These are phyloP conservation scores for Aspergillus diversus DNA, from an alignment of 495 filamentous ascomycete genomes.

Conservation along the genomic window DNA sequence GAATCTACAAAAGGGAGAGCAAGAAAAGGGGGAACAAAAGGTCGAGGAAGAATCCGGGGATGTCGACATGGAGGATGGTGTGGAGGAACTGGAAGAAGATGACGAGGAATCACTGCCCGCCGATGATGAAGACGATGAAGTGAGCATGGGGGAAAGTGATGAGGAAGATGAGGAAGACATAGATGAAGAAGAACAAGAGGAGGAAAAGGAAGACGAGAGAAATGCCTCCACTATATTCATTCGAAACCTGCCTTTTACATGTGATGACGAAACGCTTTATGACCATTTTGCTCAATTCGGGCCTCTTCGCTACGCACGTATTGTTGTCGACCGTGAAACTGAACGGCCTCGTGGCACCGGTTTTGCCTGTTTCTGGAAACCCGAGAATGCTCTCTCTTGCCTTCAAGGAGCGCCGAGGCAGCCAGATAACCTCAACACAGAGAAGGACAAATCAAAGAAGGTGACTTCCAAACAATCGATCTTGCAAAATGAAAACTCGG, in stretches of 20 bases:
- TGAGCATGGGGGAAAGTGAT: constrained; percentile 16
- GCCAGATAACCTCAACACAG: constrained; percentile 37
- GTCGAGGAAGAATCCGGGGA: constrained; percentile 32
- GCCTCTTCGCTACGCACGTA: constrained; percentile 79
- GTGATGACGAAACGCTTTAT: constrained; percentile 75
- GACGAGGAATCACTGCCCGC: constrained; percentile 28
- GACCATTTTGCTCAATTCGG: constrained; percentile 87
- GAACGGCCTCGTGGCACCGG: constrained; percentile 88
- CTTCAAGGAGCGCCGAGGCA: constrained; percentile 69
- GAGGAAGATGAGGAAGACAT: constrained; percentile 34
- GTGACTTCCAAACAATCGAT: constrained; percentile 68
- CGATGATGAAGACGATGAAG: constrained; percentile 36
- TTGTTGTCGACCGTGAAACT: constrained; percentile 83
- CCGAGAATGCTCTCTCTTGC: constrained; percentile 72
- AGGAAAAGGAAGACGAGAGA: constrained; percentile 54
- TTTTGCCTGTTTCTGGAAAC: constrained; percentile 89
- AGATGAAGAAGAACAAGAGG: constrained; percentile 53
- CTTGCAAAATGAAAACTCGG: constrained; percentile 77
- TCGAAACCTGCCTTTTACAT: constrained; percentile 90
- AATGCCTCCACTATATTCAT: constrained; percentile 83
- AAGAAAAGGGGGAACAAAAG: constrained; percentile 31
- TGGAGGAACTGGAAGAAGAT: constrained; percentile 31
- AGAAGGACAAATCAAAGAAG: constrained; percentile 47
- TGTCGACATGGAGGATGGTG: constrained; percentile 44
- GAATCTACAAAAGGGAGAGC: constrained; percentile 51